Conservation (phyloP, 169 alveolate genomes). For the Plasmodium chabaudi region DNA sequence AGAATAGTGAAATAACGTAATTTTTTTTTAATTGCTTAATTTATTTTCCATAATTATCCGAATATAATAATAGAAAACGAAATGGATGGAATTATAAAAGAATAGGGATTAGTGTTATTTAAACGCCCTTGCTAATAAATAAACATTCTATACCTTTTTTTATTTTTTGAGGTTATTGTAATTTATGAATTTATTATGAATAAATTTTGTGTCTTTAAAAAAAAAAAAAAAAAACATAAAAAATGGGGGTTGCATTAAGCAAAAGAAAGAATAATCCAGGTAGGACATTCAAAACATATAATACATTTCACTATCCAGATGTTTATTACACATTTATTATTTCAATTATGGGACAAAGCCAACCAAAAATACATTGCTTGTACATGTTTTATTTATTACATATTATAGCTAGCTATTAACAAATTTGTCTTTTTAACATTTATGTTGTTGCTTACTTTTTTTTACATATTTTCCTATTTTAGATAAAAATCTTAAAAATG, state of each 20-base stretch:
- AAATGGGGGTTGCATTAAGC: slow-evolving; percentile 59
- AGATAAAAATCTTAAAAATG: slow-evolving; percentile 55
- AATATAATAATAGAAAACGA: too few relatives aligned
- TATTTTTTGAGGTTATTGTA: slow-evolving; percentile 1
- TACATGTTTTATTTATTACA: background rate
- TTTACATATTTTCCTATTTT: slow-evolving; percentile 2
- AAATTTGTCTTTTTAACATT: background rate
- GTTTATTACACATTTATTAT: too few relatives aligned
- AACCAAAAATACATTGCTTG: background rate
- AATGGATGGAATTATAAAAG: too few relatives aligned
- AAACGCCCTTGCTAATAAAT: background rate
- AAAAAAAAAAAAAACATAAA: slow-evolving; percentile 39
- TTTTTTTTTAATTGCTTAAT: too few relatives aligned
- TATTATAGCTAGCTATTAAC: background rate
- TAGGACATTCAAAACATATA: background rate
- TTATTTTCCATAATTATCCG: too few relatives aligned
- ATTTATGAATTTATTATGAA: slow-evolving; percentile 42
- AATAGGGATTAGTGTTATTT: background rate
- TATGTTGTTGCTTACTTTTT: background rate
- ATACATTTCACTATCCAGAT: too few relatives aligned
- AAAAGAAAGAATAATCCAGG: slow-evolving; percentile 63
- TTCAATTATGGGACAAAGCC: too few relatives aligned
- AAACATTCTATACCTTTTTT: background rate
- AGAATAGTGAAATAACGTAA: too few relatives aligned
- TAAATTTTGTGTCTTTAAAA: slow-evolving; percentile 39